Base-by-base conservation (phyloP, 768 basidiomycete species). In the Dioszegia hungarica region DNA sequence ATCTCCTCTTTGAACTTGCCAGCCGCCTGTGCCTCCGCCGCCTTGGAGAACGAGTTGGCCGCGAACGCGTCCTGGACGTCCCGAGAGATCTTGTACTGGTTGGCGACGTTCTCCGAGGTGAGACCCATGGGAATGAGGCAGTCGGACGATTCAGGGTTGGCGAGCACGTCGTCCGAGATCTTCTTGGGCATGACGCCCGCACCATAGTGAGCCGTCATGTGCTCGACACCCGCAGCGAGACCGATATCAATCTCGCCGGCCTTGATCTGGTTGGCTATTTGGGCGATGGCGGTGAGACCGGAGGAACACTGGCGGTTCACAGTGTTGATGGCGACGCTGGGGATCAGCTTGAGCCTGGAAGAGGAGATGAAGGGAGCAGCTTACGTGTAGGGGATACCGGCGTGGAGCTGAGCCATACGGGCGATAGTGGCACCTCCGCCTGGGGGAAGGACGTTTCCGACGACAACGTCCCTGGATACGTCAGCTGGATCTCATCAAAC, bases 231-330 rank as follows among this genome's bases (percentile, higher is more conserved):
- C n/a, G 78, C 78, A 25, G 66, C 94, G 51, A 98, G 78, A 22
- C 94, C 94, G 40, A 98, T 80, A 25, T 88, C 85, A 25, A 86
- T 85, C 68, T 97, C 90, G 22, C 88, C 87, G 6, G 85, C 77
- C 60, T 85, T 82, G 63, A 98, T 92, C 55, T 87, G 82, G 74
- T 94, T 87, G 17, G 92, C 90, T 47, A 98, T 88, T 70, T 81
- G 77, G 57, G 89, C 85, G 60, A 98, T 86, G n/a, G 94, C 87
- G 83, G 93, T 90, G 46, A 98, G 80, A 22, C 93, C 92, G 0
- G 91, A 93, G 1, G 91, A 89, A 77, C 94, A 99, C 47, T 98
- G 82, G 55, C 94, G 81, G 76, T 99, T 99, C 52, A 97, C 84
- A 11, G 88, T 87, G 20, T 88, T 88, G 60, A 97, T 82, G n/a